These are phyloP conservation scores for Lactifluus volemus DNA, from an alignment of 768 basidiomycete species.

Conservation along the genomic window DNA sequence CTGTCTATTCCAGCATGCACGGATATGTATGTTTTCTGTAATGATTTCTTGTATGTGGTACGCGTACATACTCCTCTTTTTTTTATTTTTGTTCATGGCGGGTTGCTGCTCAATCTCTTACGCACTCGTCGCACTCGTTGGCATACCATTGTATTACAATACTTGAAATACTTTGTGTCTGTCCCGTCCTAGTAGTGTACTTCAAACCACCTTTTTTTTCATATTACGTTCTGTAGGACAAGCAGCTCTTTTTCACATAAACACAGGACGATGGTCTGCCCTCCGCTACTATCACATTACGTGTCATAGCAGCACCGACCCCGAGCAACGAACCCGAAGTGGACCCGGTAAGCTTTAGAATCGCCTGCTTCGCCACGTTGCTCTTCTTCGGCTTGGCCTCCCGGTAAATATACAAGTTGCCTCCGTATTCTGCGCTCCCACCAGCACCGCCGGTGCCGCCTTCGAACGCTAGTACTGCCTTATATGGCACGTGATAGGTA, in stretches of 20 bases:
- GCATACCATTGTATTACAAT: conserved; percentile 21
- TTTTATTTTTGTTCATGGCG: conserved; percentile 15
- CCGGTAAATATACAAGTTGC: conserved; percentile 84
- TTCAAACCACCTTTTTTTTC: background rate
- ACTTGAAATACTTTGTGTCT: conserved; percentile 16
- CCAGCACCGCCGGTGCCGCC: conserved; percentile 24
- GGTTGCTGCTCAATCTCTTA: conserved; percentile 16
- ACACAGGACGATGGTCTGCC: conserved; percentile 45
- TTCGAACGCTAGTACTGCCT: conserved; percentile 75
- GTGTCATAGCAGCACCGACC: conserved; percentile 41
- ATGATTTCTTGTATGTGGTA: conserved; percentile 18
- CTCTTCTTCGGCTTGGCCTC: conserved; percentile 39
- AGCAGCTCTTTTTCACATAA: conserved; percentile 73
- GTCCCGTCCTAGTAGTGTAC: conserved; percentile 9
- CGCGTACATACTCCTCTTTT: conserved; percentile 13
- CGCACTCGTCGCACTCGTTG: background rate
- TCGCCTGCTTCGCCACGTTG: conserved; percentile 68
- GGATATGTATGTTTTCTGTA: conserved; percentile 18
- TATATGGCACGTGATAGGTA: conserved; percentile 57
- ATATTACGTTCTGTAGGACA: conserved; percentile 37
- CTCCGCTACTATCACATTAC: conserved; percentile 8
- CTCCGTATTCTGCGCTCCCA: conserved; percentile 54
- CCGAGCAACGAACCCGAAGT: conserved; percentile 71
- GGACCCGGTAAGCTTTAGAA: conserved; percentile 67
- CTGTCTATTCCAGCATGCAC: conserved; percentile 9